phyloP scores from a whole-genome alignment of 164 flowering plant genomes.

The Hamamelis virginiana region DNA sequence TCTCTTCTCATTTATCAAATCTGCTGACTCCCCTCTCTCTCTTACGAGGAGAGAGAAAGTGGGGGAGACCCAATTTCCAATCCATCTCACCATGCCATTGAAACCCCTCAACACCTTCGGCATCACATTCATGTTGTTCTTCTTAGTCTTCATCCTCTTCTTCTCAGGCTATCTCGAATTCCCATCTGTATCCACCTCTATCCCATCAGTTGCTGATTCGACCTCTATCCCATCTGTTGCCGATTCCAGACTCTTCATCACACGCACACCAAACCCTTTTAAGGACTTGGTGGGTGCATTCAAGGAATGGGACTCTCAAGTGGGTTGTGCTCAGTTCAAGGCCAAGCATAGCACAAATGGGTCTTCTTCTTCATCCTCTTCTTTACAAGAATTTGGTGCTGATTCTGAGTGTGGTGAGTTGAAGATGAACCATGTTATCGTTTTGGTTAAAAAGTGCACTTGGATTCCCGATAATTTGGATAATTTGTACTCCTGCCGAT shows the following conservation, averaged over 20 bases:
- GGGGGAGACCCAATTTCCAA: background rate
- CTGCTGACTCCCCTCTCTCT: background rate
- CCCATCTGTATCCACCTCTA: constrained; percentile 42
- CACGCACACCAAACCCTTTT: constrained; percentile 53
- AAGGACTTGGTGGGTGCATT: constrained; percentile 61
- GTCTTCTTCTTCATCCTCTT: constrained; percentile 37
- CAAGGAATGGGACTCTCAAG: constrained; percentile 76
- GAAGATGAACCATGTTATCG: constrained; percentile 72
- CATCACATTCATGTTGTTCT: constrained; percentile 45
- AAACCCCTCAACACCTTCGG: constrained; percentile 50
- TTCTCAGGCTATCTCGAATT: constrained; percentile 56
- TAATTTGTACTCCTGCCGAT: constrained; percentile 74
- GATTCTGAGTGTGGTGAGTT: constrained; percentile 44
- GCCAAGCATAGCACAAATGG: constrained; percentile 35
- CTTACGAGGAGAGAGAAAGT: background rate
- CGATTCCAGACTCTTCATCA: constrained; percentile 8
- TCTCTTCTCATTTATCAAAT: background rate
- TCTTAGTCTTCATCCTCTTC: constrained; percentile 55
- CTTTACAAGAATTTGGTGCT: constrained; percentile 31
- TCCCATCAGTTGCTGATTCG: constrained; percentile 23
- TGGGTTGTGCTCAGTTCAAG: constrained; percentile 73
- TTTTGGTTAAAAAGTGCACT: constrained; percentile 96
- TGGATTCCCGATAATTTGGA: constrained; percentile 99
- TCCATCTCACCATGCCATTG: constrained; percentile 35
- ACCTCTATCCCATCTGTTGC: constrained; percentile 32